These are phyloP conservation scores for Ascodesmis nigricans DNA, from an alignment of 495 filamentous ascomycete species.

Conservation along the genomic window DNA sequence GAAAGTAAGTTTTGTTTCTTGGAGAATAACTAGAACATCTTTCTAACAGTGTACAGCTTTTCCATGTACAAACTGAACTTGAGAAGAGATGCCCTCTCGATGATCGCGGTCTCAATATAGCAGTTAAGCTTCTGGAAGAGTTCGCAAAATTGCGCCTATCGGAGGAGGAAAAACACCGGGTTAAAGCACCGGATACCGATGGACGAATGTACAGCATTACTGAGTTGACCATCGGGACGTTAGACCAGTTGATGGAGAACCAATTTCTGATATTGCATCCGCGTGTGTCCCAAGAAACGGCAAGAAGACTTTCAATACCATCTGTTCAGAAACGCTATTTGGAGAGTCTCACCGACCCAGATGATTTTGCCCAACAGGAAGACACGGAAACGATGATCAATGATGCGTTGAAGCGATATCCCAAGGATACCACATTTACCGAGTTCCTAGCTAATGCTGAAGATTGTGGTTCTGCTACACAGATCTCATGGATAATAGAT, in stretches of 20 bases:
- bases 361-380: constrained; percentile 26
- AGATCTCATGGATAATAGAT: constrained; percentile 25
- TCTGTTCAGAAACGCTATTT: constrained; percentile 18
- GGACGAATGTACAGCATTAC: constrained; percentile 6
- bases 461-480: constrained; percentile 21
- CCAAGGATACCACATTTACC: constrained; percentile 23
- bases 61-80: constrained; percentile 12
- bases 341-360: constrained; percentile 17
- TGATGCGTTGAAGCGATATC: constrained; percentile 25
- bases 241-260: background rate
- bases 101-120: background rate
- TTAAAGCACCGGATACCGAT: constrained; percentile 13
- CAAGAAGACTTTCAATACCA: constrained; percentile 18
- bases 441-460: constrained; percentile 29
- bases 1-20: no score
- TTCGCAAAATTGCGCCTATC: no score
- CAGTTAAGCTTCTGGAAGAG: no score
- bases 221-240: constrained; percentile 12
- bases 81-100: constrained; percentile 6
- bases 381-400: constrained; percentile 20
- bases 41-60: constrained; percentile 5
- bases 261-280: constrained; percentile 16
- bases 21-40: no score
- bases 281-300: constrained; percentile 13
- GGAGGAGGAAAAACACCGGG: no score